Conservation (phyloP, 257 asterid genomes). For the Solanum pinnatisectum region DNA sequence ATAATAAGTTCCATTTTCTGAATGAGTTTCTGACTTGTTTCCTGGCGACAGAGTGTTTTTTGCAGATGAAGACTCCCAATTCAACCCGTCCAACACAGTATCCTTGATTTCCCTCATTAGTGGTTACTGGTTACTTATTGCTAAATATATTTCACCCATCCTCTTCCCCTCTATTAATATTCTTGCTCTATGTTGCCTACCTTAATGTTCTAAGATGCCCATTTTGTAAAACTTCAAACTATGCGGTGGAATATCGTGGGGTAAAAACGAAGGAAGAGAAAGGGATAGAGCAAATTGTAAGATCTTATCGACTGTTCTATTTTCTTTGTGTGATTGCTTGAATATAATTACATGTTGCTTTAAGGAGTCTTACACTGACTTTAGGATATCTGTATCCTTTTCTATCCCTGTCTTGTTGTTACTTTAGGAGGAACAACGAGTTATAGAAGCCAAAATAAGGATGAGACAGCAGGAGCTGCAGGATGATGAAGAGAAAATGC, state of each 20-base stretch:
- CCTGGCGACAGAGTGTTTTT: constrained; percentile 65
- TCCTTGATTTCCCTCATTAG: constrained; percentile 35
- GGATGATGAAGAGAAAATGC: constrained; percentile 75
- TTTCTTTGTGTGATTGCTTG: background rate
- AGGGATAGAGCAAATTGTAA: constrained; percentile 65
- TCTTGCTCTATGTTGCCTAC: constrained; percentile 1
- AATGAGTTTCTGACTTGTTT: constrained; percentile 1
- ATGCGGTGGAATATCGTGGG: constrained; percentile 97
- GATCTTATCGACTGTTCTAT: constrained; percentile 3
- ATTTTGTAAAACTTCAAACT: constrained; percentile 81
- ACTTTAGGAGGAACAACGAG: constrained; percentile 88
- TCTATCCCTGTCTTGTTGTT: background rate
- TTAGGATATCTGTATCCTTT: background rate
- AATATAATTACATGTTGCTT: background rate
- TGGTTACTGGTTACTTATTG: constrained; percentile 1
- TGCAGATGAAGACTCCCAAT: constrained; percentile 97
- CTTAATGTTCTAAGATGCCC: constrained; percentile 77
- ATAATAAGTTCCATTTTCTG: background rate
- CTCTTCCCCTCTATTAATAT: background rate
- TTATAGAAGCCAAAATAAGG: constrained; percentile 97
- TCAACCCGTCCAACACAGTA: constrained; percentile 93
- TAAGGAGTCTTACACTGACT: background rate
- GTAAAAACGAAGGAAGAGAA: constrained; percentile 89
- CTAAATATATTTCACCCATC: background rate
- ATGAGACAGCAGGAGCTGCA: constrained; percentile 88